Evolutionary conservation across 1,139 yeast genomes (phyloP).

Genomic region (Protomyces lactucae-debilis): DNA sequence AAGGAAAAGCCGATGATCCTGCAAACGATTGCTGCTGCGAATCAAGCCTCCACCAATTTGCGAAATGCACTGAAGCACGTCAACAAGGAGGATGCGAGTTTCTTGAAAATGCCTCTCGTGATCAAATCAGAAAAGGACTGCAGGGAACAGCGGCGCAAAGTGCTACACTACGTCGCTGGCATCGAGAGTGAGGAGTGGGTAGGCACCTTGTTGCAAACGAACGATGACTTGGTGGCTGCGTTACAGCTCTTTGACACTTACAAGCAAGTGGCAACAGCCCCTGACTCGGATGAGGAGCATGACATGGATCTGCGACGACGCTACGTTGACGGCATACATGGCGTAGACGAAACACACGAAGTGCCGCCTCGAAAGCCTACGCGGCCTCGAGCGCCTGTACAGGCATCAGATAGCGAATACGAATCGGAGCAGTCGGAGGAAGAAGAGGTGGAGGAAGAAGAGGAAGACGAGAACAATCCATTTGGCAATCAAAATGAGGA

Average conservation of each 20-base stretch:
- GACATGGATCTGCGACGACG: slow-evolving; percentile 12
- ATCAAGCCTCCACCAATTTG: slow-evolving; percentile 68
- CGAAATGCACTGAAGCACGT: slow-evolving; percentile 60
- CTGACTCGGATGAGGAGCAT: slow-evolving; percentile 39
- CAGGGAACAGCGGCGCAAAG: slow-evolving; percentile 66
- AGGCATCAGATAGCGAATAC: slow-evolving; percentile 1
- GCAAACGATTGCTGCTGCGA: slow-evolving; percentile 66
- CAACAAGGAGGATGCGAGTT: slow-evolving; percentile 47
- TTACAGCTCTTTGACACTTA: slow-evolving; percentile 61
- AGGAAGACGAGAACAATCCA: slow-evolving; percentile 22
- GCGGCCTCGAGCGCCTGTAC: not conserved
- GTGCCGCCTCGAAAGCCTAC: slow-evolving; percentile 23
- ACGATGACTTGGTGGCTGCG: slow-evolving; percentile 76
- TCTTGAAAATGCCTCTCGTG: slow-evolving; percentile 52
- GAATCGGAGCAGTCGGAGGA: slow-evolving; percentile 6
- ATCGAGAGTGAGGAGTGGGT: slow-evolving; percentile 76
- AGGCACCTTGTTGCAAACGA: slow-evolving; percentile 80
- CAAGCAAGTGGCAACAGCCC: slow-evolving; percentile 47
- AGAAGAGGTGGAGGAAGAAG: slow-evolving; percentile 6
- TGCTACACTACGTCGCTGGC: slow-evolving; percentile 73
- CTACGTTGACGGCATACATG: slow-evolving; percentile 8
- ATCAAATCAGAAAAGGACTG: slow-evolving; percentile 64
- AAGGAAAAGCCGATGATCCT: slow-evolving; percentile 43
- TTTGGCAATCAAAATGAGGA: slow-evolving; percentile 23
- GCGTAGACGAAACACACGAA: slow-evolving; percentile 10